Conservation (phyloP, 768 basidiomycete genomes). For the Omphalotus guepiniiformis region DNA sequence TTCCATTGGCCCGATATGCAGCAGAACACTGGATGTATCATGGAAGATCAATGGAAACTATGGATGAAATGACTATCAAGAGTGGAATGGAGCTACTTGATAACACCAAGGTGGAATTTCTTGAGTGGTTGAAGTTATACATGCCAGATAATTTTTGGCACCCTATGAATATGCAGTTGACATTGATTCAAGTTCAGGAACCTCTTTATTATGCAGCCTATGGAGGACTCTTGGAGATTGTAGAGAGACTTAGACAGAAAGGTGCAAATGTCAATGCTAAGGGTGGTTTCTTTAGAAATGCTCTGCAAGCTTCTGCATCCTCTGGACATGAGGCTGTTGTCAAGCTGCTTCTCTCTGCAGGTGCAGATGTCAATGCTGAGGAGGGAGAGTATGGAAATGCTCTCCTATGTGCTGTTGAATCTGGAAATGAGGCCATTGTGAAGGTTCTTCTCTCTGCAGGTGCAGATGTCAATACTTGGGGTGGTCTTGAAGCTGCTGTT, state of each 20-base stretch:
- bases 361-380: constrained; percentile 2
- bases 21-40: no score
- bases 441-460: not conserved
- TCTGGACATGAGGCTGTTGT: not conserved
- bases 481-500: not conserved
- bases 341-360: not conserved
- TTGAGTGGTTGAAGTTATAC: no score
- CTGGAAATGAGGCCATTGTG: not conserved
- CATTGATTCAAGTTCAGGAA: no score
- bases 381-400: constrained; percentile 1
- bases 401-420: not conserved
- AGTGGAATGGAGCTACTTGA: no score
- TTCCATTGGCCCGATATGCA: no score
- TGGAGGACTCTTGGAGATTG: not conserved
- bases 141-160: no score
- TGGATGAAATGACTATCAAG: no score
- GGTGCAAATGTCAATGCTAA: constrained; percentile 5
- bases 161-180: no score
- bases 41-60: no score
- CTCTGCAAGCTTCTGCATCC: not conserved
- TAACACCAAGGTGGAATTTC: no score
- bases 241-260: not conserved
- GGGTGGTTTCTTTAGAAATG: not conserved
- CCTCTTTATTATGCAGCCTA: no score
- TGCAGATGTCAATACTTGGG: not conserved